These are phyloP conservation scores for Ilex paraguariensis DNA, from an alignment of 305 asterid genomes.

Conservation along the genomic window DNA sequence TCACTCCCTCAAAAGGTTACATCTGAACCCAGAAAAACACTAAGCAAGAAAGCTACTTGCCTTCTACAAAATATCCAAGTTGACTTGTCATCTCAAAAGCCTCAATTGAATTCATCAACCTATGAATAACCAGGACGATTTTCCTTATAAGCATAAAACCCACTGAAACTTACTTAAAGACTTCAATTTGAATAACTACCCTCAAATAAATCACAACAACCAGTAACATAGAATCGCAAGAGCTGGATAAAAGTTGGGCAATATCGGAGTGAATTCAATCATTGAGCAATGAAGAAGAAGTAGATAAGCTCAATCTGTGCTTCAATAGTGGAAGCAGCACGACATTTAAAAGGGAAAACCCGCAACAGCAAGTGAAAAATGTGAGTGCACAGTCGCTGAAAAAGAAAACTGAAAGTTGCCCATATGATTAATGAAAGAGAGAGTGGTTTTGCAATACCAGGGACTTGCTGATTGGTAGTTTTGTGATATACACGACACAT, in stretches of 20 bases:
- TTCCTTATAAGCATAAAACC: not conserved
- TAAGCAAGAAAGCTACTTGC: not conserved
- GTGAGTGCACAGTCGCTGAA: not conserved
- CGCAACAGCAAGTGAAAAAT: conserved; percentile 18
- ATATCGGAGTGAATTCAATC: not conserved
- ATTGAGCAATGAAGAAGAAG: conserved; percentile 11
- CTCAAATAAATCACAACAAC: not conserved
- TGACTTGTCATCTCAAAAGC: not conserved
- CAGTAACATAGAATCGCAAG: not conserved
- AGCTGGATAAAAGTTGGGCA: not conserved
- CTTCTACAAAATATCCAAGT: not conserved
- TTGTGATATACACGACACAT: conserved; percentile 7
- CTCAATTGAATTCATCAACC: not conserved
- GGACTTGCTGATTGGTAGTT: conserved; percentile 3
- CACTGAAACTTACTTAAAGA: not conserved
- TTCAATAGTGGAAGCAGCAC: conserved; percentile 33
- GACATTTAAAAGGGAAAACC: conserved; percentile 21
- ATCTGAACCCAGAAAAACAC: not conserved
- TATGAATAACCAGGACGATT: not conserved
- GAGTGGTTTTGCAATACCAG: not conserved
- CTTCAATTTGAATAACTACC: not conserved
- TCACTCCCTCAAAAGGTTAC: not conserved
- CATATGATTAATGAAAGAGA: conserved; percentile 11
- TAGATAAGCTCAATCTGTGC: conserved; percentile 23
- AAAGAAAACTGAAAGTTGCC: conserved; percentile 24